Evolutionary conservation across 441 rosid species (phyloP).

Genomic region (Melastoma candidum): DNA sequence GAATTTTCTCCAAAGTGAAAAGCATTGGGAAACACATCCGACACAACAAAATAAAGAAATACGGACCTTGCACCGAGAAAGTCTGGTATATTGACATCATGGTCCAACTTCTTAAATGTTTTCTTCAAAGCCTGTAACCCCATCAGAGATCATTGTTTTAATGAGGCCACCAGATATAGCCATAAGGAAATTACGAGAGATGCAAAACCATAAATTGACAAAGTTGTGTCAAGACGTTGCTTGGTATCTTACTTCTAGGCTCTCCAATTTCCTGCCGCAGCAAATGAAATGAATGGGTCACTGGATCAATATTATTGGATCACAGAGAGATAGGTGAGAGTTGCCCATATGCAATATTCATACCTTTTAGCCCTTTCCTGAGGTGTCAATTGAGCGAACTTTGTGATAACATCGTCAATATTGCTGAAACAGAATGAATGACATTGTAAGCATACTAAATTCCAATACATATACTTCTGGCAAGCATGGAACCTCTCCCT

Average conservation of each 20-base stretch:
- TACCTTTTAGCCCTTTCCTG: constrained; percentile 25
- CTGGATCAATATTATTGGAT: not conserved
- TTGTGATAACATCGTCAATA: constrained; percentile 18
- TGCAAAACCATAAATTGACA: not conserved
- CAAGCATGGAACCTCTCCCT: no score
- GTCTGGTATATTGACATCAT: constrained; percentile 15
- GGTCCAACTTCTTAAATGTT: constrained; percentile 22
- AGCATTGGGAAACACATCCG: not conserved
- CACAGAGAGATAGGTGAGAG: not conserved
- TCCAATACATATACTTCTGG: no score
- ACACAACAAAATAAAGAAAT: constrained; percentile 1
- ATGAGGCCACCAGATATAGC: no score
- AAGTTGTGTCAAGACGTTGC: not conserved
- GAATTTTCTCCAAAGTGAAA: not conserved
- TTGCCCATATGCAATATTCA: not conserved
- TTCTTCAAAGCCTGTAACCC: constrained; percentile 17
- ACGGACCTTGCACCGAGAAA: constrained; percentile 15
- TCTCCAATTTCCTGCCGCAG: constrained; percentile 19
- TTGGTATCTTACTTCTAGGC: constrained; percentile 18
- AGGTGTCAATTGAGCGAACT: constrained; percentile 18
- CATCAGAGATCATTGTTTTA: not conserved
- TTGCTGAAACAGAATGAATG: constrained; percentile 7
- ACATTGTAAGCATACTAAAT: no score
- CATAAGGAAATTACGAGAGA: not conserved
- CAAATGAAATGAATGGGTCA: not conserved